A percentile compares a stretch with the other conserved stretches of the same genome.
Evolutionary conservation across 257 asterid genomes (phyloP).

Genomic region (Scutellaria baicalensis): DNA sequence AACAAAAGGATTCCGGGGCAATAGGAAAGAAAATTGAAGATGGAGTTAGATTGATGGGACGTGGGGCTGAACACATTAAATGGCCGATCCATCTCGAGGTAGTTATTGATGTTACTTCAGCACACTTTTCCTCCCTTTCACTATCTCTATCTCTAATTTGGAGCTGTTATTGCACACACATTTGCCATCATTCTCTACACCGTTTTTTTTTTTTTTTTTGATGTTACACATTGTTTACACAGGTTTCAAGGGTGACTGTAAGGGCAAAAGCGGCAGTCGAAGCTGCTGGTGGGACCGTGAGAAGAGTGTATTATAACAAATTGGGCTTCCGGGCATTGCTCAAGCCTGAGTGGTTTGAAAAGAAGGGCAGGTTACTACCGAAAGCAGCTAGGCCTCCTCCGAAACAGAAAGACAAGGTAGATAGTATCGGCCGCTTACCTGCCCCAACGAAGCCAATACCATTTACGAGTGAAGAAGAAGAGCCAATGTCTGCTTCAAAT

Average conservation of each 20-base stretch:
- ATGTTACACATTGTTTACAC: background rate
- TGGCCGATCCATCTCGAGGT: constrained; percentile 99
- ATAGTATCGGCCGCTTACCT: constrained; percentile 86
- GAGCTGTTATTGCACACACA: background rate
- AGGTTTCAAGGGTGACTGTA: constrained; percentile 92
- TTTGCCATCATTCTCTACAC: background rate
- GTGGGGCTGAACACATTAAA: constrained; percentile 65
- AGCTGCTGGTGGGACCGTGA: constrained; percentile 85
- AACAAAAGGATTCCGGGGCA: constrained; percentile 69
- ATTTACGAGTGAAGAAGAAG: constrained; percentile 46
- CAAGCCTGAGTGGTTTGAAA: constrained; percentile 92
- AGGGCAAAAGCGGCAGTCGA: constrained; percentile 94
- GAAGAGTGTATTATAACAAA: constrained; percentile 88
- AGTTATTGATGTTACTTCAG: background rate
- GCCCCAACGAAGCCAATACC: constrained; percentile 92
- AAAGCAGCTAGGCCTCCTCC: constrained; percentile 95
- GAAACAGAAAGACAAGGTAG: constrained; percentile 69
- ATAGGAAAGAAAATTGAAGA: constrained; percentile 88
- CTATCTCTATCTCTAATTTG: background rate
- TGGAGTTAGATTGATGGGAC: constrained; percentile 92
- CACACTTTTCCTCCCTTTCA: background rate
- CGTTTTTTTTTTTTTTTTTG: no score
- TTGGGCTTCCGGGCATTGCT: constrained; percentile 78
- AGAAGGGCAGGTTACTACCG: constrained; percentile 91
- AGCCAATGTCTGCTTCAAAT: constrained; percentile 28